A percentile compares a stretch with the other conserved stretches of the same genome.
phyloP scores from a whole-genome alignment of 1,284 basidiomycete genomes.

The Xanthoconium separans region DNA sequence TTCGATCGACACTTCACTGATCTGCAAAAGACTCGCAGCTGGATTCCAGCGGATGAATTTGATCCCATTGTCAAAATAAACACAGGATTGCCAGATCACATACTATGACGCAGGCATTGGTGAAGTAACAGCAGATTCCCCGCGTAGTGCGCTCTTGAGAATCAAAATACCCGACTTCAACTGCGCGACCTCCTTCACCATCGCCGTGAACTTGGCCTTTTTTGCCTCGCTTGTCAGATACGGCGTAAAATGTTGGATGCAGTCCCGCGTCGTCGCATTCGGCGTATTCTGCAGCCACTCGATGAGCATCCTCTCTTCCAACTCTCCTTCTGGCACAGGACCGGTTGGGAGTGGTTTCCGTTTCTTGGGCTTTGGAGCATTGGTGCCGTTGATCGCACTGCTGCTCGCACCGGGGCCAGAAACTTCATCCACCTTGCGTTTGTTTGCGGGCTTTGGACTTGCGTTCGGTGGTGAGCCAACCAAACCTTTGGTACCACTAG shows the following conservation, averaged over 20 bases:
- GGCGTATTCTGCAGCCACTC: slow-evolving; percentile 68
- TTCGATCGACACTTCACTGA: slow-evolving; percentile 14
- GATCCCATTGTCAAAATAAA: slow-evolving; percentile 17
- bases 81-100: slow-evolving; percentile 14
- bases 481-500: slow-evolving; percentile 28
- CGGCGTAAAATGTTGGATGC: slow-evolving; percentile 74
- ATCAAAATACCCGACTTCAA: slow-evolving; percentile 64
- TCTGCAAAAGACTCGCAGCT: background rate
- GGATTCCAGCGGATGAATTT: slow-evolving; percentile 18
- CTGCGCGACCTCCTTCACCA: slow-evolving; percentile 74
- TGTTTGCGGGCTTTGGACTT: slow-evolving; percentile 39
- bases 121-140: slow-evolving; percentile 29
- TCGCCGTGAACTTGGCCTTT: slow-evolving; percentile 69
- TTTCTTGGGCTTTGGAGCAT: slow-evolving; percentile 61
- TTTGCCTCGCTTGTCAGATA: slow-evolving; percentile 66
- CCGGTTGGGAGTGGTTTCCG: slow-evolving; percentile 49
- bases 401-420: slow-evolving; percentile 28
- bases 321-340: slow-evolving; percentile 46
- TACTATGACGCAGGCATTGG: slow-evolving; percentile 26
- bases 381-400: slow-evolving; percentile 33
- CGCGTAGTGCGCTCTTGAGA: slow-evolving; percentile 47
- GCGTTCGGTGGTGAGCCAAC: slow-evolving; percentile 33
- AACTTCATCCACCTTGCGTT: slow-evolving; percentile 68
- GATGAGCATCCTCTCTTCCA: slow-evolving; percentile 64
- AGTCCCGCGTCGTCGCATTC: slow-evolving; percentile 67